A percentile compares a stretch with the other conserved stretches of the same genome.
Evolutionary conservation across 2,329 filamentous ascomycete genomes (phyloP).

Genomic region (Aurifilum marmelostoma): DNA sequence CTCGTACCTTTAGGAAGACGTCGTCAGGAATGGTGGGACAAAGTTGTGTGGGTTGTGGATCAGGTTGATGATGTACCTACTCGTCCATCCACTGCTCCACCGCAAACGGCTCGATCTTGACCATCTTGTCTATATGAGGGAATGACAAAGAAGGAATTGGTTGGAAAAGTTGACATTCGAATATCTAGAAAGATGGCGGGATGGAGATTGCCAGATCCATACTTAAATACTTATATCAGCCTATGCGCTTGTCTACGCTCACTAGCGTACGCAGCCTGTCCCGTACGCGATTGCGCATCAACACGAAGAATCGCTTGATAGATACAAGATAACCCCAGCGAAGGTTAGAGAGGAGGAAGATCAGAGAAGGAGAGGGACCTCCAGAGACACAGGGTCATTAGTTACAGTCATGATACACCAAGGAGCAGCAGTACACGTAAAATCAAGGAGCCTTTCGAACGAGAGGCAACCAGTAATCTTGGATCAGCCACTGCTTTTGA

Average conservation of each 20-base stretch:
- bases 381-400: neutral
- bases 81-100: conserved; percentile 74
- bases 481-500: neutral
- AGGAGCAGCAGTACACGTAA: neutral
- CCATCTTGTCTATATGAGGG: conserved; percentile 35
- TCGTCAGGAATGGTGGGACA: neutral
- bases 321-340: neutral
- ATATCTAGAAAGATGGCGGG: neutral
- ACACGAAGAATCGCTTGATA: neutral
- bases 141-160: neutral
- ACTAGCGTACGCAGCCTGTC: neutral
- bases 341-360: neutral
- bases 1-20: conserved; percentile 49
- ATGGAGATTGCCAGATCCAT: no score
- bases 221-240: neutral
- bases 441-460: neutral
- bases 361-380: neutral
- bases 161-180: neutral
- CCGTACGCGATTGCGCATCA: neutral
- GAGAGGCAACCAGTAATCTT: neutral
- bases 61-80: conserved; percentile 8
- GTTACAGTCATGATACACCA: neutral
- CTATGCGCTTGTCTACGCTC: neutral
- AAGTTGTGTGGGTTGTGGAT: neutral
- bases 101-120: conserved; percentile 62